phyloP scores from a whole-genome alignment of 2,329 filamentous ascomycete species.

The Neopestalotiopsis rosae region DNA sequence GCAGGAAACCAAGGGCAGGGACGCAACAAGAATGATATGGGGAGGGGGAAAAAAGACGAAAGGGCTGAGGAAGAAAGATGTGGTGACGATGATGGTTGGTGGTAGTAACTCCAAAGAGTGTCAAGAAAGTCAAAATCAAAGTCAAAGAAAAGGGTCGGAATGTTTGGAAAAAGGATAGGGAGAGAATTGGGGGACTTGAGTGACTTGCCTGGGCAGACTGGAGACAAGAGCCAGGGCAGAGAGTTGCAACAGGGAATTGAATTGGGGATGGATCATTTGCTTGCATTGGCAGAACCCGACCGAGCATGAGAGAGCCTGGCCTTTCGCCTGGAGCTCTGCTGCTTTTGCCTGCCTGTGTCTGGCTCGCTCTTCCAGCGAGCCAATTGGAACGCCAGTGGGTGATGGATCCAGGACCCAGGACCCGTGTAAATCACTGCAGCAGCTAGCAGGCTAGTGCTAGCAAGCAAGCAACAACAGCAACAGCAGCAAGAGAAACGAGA shows the following conservation, averaged over 20 bases:
- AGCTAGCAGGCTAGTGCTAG: background rate
- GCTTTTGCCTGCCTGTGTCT: background rate
- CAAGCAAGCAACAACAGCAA: background rate
- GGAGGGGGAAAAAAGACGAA: conserved; percentile 7
- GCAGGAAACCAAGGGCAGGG: conserved; percentile 14
- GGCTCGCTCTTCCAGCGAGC: background rate
- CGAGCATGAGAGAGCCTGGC: background rate
- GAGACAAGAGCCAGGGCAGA: background rate
- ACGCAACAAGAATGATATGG: conserved; percentile 16
- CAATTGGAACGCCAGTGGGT: conserved; percentile 3
- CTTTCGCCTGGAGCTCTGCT: background rate
- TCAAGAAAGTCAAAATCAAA: conserved; percentile 12
- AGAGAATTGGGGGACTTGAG: conserved; percentile 10
- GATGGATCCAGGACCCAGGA: conserved; percentile 12
- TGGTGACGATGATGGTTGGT: conserved; percentile 18
- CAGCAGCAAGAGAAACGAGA: background rate
- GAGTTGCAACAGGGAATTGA: conserved; percentile 7
- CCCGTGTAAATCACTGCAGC: conserved; percentile 5
- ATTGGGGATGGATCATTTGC: conserved; percentile 3
- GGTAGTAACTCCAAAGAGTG: conserved; percentile 7
- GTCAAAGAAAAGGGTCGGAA: conserved; percentile 9
- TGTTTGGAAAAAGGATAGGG: conserved; percentile 19
- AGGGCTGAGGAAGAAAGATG: conserved; percentile 18
- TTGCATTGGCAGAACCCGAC: background rate
- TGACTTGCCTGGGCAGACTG: background rate